Conservation (phyloP, 352 stramenopile genomes). For the Phytopythium mirpurense region DNA sequence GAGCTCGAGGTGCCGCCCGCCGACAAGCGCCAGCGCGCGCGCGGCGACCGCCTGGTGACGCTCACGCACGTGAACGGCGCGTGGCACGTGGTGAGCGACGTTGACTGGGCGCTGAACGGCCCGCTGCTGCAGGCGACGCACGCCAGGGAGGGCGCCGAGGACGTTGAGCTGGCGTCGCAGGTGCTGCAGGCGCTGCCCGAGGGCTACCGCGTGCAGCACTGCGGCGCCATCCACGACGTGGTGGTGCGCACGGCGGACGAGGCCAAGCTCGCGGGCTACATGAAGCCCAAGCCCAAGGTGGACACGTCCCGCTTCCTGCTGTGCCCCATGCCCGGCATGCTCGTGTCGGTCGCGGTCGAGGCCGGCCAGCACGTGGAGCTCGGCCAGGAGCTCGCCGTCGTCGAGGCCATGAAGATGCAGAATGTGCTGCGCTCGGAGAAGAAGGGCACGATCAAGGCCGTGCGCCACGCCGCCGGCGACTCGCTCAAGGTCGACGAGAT, state of each 20-base stretch:
- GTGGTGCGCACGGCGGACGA: conserved; percentile 87
- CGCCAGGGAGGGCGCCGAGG: conserved; percentile 16
- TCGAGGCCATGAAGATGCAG: conserved; percentile 99
- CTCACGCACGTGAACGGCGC: conserved; percentile 14
- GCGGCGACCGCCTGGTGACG: conserved; percentile 16
- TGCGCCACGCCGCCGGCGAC: conserved; percentile 77
- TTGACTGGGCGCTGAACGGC: conserved; percentile 58
- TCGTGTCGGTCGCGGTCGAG: conserved; percentile 80
- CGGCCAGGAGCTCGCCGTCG: conserved; percentile 92
- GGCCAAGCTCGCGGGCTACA: conserved; percentile 81
- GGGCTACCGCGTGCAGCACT: conserved; percentile 77
- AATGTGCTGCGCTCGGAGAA: conserved; percentile 93
- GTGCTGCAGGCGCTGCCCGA: conserved; percentile 55
- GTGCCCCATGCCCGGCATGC: conserved; percentile 94
- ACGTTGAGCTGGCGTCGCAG: conserved; percentile 43
- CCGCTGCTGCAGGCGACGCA: conserved; percentile 53
- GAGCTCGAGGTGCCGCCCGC: conserved; percentile 32
- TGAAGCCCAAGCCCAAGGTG: conserved; percentile 88
- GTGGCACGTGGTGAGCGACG: conserved; percentile 45
- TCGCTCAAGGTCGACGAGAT: conserved; percentile 90
- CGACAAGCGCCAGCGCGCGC: conserved; percentile 23
- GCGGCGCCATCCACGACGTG: conserved; percentile 86
- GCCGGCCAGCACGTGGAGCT: conserved; percentile 91
- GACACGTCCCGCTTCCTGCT: conserved; percentile 90
- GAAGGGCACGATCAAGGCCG: conserved; percentile 79